These are phyloP conservation scores for Solanum chmielewskii DNA, from an alignment of 257 asterid species.

Conservation along the genomic window DNA sequence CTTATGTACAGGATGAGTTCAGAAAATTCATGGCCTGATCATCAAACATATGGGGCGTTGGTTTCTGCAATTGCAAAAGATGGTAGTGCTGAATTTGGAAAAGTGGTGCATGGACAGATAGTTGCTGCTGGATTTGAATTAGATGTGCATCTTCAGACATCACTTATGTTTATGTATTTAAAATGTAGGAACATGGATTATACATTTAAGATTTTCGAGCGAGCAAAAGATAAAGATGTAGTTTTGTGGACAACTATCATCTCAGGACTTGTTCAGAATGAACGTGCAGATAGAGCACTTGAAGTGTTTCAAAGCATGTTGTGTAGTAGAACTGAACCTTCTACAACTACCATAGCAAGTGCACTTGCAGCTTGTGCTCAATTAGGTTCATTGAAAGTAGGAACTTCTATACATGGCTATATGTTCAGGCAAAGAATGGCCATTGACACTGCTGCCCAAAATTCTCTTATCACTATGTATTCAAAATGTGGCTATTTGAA, in stretches of 20 bases:
- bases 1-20: constrained; percentile 41
- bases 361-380: constrained; percentile 79
- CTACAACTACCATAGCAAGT: constrained; percentile 57
- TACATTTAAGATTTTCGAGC: constrained; percentile 36
- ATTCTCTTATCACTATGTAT: constrained; percentile 70
- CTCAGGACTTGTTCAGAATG: constrained; percentile 76
- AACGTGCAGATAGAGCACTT: constrained; percentile 46
- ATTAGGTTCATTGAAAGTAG: constrained; percentile 39
- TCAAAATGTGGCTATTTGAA: constrained; percentile 60
- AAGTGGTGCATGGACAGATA: constrained; percentile 50
- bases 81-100: constrained; percentile 37
- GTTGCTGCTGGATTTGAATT: constrained; percentile 33
- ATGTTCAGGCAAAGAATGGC: constrained; percentile 41
- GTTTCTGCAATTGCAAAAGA: constrained; percentile 41
- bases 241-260: constrained; percentile 70
- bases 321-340: constrained; percentile 30
- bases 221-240: constrained; percentile 42
- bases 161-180: constrained; percentile 51
- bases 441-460: constrained; percentile 38
- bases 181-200: constrained; percentile 41
- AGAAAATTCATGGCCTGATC: constrained; percentile 42
- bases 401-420: constrained; percentile 58
- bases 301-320: constrained; percentile 44
- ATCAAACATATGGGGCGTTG: constrained; percentile 53
- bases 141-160: constrained; percentile 44